Evolutionary conservation across 768 basidiomycete species (phyloP), one percentile per base, ranked within the genome.

Genomic region (Gymnopilus dilepis): DNA sequence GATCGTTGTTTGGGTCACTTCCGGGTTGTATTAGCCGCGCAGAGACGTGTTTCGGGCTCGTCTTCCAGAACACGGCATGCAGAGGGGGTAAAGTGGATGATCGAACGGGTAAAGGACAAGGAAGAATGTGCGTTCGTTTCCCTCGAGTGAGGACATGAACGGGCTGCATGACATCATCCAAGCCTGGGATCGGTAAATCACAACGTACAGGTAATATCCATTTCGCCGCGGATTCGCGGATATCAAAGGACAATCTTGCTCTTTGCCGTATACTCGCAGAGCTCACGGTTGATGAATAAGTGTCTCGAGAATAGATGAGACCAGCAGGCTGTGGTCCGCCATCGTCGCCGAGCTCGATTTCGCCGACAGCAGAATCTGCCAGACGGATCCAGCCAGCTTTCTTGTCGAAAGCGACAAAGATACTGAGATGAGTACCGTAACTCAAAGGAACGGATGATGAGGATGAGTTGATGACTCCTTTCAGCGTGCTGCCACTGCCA

Each of bases 401-500:
- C 77, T 94, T 94, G 73, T 95, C 93, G 70, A 95, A 95, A 22
- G 88, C 77, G 59, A 92, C 86, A 69, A 94, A 94, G n/a, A 95
- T 76, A 65, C 86, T 86, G 68, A 91, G 84, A 65, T 93, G 91
- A 4, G 83, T 82, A 19, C 88, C 88, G 68, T 91, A 90, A 58
- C 78, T 78, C 61, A 80, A 67, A 5, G 74, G 71, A 8, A 69
- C 68, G 15, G 72, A 59, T 9, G 77, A 72, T 6, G 78, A 70
- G 26, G 67, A 57, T 42, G 65, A 72, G 45, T 71, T 70, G 33
- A 70, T 72, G 24, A 70, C 67, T 43, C 70, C 72, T 43, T 75
- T 79, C 12, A 78, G 51, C 17, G 80, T 75, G 56, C 75, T 62
- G 13, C 61, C 76, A 61, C 83, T 84, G 51, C 78, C 69, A 34